Conservation (phyloP, 2,329 filamentous ascomycete species). For the Coniochaeta hoffmannii region DNA sequence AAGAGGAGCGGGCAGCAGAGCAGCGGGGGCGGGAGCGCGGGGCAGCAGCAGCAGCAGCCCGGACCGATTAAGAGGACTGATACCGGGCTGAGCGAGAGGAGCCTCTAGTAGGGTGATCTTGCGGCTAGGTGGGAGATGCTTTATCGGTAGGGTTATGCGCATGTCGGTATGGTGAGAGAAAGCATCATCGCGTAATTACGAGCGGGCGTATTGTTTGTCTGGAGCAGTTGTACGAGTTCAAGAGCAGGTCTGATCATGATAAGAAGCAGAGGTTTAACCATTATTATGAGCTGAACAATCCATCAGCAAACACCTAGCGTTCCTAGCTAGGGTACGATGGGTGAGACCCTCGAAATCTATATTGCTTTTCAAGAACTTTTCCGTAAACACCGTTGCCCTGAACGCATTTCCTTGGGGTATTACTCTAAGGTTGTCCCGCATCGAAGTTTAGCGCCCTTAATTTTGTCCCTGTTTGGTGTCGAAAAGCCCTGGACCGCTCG, state of each 20-base stretch:
- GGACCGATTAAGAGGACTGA: not conserved
- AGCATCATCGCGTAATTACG: no score
- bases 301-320: not conserved
- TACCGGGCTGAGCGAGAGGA: not conserved
- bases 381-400: not conserved
- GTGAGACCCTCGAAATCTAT: not conserved
- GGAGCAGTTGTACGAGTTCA: no score
- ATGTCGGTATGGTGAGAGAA: no score
- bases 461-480: not conserved
- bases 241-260: no score
- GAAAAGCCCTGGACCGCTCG: not conserved
- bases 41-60: not conserved
- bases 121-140: not conserved
- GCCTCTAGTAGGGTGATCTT: not conserved
- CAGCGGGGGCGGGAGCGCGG: not conserved
- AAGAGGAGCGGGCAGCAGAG: slow-evolving; percentile 33
- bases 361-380: not conserved
- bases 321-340: not conserved
- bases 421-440: not conserved
- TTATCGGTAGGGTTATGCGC: no score
- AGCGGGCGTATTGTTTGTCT: no score
- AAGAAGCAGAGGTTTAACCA: no score
- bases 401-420: not conserved
- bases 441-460: not conserved
- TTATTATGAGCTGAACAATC: no score